These are phyloP conservation scores for Cystofilobasidium capitatum DNA, from an alignment of 768 basidiomycete genomes.

Conservation along the genomic window DNA sequence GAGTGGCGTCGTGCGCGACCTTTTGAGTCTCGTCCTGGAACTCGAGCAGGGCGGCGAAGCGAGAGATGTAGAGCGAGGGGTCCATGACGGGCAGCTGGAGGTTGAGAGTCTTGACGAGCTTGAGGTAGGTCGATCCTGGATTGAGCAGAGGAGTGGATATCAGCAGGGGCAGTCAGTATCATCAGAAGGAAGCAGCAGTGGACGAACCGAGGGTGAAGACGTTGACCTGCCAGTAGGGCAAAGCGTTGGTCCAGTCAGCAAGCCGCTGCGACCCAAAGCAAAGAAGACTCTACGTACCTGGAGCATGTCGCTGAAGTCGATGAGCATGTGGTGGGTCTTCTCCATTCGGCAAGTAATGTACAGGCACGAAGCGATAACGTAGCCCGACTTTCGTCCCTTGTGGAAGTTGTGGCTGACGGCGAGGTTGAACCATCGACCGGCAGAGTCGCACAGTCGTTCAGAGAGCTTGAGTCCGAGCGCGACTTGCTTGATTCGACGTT, in stretches of 20 bases:
- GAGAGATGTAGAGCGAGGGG: conserved; percentile 90
- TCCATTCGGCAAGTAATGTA: conserved; percentile 88
- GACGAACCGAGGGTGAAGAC: conserved; percentile 72
- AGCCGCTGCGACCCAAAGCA: not conserved
- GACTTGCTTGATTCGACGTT: conserved; percentile 70
- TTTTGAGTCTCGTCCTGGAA: conserved; percentile 89
- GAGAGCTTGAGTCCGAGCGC: conserved; percentile 67
- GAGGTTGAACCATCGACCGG: conserved; percentile 79
- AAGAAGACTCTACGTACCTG: conserved; percentile 47
- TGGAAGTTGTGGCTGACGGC: conserved; percentile 90
- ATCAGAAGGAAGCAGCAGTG: not conserved
- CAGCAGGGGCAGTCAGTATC: too few species aligned
- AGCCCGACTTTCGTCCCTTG: conserved; percentile 80
- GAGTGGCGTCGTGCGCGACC: conserved; percentile 85
- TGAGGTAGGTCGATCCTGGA: conserved; percentile 73
- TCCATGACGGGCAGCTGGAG: conserved; percentile 68
- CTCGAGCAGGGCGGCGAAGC: conserved; percentile 87
- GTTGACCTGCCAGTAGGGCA: conserved; percentile 57
- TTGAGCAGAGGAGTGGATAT: too few species aligned
- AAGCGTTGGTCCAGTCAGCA: not conserved
- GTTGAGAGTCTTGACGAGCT: conserved; percentile 75
- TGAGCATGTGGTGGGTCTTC: conserved; percentile 93
- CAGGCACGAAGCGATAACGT: conserved; percentile 90
- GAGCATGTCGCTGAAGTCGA: conserved; percentile 94
- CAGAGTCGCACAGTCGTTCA: conserved; percentile 67